phyloP scores from a whole-genome alignment of 2,329 filamentous ascomycete species.

The Cercospora sojina region DNA sequence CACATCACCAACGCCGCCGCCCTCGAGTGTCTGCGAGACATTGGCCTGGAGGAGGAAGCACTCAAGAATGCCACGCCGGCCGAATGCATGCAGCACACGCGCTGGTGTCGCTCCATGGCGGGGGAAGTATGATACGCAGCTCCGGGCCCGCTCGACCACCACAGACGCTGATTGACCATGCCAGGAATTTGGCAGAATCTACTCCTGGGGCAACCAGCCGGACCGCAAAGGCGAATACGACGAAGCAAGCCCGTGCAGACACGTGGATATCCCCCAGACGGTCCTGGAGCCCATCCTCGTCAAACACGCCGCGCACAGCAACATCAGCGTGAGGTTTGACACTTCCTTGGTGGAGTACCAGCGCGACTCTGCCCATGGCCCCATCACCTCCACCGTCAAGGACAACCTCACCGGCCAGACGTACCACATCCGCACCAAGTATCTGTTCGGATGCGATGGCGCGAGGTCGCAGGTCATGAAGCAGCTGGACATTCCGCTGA shows the following conservation, averaged over 20 bases:
- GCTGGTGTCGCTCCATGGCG: slow-evolving; percentile 48
- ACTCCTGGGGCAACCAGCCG: slow-evolving; percentile 47
- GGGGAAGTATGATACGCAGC: slow-evolving; percentile 36
- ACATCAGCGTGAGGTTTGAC: slow-evolving; percentile 45
- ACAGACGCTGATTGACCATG: not conserved
- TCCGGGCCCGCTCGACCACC: not conserved
- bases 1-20: slow-evolving; percentile 62
- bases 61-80: slow-evolving; percentile 36
- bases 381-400: slow-evolving; percentile 40
- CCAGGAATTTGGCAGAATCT: slow-evolving; percentile 44
- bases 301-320: slow-evolving; percentile 39
- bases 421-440: slow-evolving; percentile 55
- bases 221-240: slow-evolving; percentile 44
- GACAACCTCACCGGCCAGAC: slow-evolving; percentile 39
- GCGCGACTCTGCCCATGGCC: slow-evolving; percentile 23
- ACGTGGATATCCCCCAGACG: slow-evolving; percentile 48
- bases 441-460: slow-evolving; percentile 61
- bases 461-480: slow-evolving; percentile 49
- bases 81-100: slow-evolving; percentile 43
- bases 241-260: slow-evolving; percentile 43
- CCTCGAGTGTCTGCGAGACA: slow-evolving; percentile 49
- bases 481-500: slow-evolving; percentile 50
- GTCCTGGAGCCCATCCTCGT: slow-evolving; percentile 46
- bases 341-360: slow-evolving; percentile 39
- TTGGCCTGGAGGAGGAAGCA: slow-evolving; percentile 44